These are phyloP conservation scores for Purpureocillium lavendulum DNA, from an alignment of 2,329 filamentous ascomycete species.

Conservation along the genomic window DNA sequence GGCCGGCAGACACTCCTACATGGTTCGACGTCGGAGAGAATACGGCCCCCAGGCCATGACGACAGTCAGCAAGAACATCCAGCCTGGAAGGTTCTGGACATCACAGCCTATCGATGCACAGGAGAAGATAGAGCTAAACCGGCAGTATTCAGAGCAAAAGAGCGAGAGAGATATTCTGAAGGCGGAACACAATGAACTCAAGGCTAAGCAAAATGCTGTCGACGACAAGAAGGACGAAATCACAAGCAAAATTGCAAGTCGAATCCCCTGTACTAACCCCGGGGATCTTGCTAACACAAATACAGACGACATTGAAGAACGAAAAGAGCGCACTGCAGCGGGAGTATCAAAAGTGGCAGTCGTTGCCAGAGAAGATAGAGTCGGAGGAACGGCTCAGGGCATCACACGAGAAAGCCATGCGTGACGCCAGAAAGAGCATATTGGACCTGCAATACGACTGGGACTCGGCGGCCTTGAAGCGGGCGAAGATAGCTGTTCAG, in stretches of 20 bases:
- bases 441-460: constrained; percentile 42
- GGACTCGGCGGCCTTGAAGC: constrained; percentile 47
- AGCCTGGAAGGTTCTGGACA: constrained; percentile 61
- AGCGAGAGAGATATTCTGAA: constrained; percentile 25
- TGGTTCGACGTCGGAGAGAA: constrained; percentile 63
- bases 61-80: constrained; percentile 55
- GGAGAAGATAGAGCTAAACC: constrained; percentile 54
- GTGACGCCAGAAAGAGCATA: constrained; percentile 28
- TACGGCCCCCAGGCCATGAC: constrained; percentile 70
- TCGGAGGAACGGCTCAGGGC: constrained; percentile 24
- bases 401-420: constrained; percentile 21
- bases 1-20: constrained; percentile 55
- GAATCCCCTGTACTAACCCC: no score
- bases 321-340: constrained; percentile 64
- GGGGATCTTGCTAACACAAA: constrained; percentile 10
- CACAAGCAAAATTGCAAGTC: constrained; percentile 26
- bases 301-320: constrained; percentile 38
- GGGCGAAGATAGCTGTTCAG: constrained; percentile 42
- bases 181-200: constrained; percentile 22
- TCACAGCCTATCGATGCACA: constrained; percentile 64
- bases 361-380: constrained; percentile 61
- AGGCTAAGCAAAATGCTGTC: constrained; percentile 31
- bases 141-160: constrained; percentile 36
- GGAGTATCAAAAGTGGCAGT: constrained; percentile 54
- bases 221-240: constrained; percentile 33